phyloP scores from a whole-genome alignment of 352 stramenopile species.

The Poterioochromonas sp. region DNA sequence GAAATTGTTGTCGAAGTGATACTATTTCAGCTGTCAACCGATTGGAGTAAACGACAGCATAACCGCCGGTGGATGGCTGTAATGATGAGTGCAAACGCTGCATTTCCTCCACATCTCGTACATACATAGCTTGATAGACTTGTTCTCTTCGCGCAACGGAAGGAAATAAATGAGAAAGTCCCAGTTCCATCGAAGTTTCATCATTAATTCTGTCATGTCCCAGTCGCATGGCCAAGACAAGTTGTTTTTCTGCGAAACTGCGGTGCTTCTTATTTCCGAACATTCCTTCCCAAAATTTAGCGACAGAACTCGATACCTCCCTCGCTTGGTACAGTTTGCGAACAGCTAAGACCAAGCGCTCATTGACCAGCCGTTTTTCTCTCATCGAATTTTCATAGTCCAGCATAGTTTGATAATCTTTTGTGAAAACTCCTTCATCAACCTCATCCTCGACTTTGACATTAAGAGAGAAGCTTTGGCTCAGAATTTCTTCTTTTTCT shows the following conservation, averaged over 20 bases:
- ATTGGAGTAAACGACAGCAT: background rate
- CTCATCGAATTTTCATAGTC: background rate
- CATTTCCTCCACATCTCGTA: background rate
- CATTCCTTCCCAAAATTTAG: slow-evolving; percentile 11
- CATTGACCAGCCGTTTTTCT: background rate
- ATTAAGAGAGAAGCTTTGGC: background rate
- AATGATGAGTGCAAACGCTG: background rate
- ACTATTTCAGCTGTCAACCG: background rate
- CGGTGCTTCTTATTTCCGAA: background rate
- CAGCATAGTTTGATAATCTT: background rate
- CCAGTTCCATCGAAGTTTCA: background rate
- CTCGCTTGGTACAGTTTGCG: background rate
- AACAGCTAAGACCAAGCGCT: background rate
- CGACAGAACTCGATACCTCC: background rate
- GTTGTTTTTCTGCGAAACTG: background rate
- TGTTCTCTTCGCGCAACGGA: background rate
- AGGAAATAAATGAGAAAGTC: background rate
- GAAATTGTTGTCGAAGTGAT: background rate
- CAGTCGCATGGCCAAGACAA: background rate
- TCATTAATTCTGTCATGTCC: background rate
- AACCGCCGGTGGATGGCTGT: background rate
- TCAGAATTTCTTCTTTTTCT: background rate
- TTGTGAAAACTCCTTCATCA: background rate
- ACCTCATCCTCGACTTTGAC: background rate
- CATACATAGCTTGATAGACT: background rate